Percentiles rank a stretch among this genome's conserved stretches.
Conservation (phyloP, 768 basidiomycete genomes). For the Roridomyces roridus region DNA sequence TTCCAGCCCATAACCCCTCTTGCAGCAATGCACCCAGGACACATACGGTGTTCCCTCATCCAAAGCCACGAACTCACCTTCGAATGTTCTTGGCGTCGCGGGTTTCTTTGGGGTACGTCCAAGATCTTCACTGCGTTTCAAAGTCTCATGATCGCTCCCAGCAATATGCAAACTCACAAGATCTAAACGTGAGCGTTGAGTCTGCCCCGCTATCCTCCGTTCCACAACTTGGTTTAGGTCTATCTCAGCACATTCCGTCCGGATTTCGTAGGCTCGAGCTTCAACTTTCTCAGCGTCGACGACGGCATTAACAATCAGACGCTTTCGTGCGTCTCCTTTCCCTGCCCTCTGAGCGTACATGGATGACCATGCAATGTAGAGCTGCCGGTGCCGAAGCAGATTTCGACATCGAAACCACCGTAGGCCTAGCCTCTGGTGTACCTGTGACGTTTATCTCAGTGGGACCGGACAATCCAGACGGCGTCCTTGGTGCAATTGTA, state of each 20-base stretch:
- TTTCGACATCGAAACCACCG: no score
- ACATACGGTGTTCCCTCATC: conserved; percentile 4
- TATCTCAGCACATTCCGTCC: no score
- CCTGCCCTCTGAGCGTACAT: conserved; percentile 11
- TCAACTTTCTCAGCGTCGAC: no score
- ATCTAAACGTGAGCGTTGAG: background rate
- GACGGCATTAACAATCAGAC: conserved; percentile 31
- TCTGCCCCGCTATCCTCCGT: background rate
- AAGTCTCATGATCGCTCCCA: background rate
- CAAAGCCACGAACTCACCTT: background rate
- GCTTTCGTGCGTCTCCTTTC: conserved; percentile 33
- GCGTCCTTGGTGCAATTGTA: no score
- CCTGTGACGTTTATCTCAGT: conserved; percentile 43
- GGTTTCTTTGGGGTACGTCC: no score
- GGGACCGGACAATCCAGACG: no score
- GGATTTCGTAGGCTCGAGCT: conserved; percentile 16
- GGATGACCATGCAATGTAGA: background rate
- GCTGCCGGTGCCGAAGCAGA: conserved; percentile 20
- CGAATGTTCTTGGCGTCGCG: no score
- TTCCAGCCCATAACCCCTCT: background rate
- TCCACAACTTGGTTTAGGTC: no score
- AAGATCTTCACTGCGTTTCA: conserved; percentile 22
- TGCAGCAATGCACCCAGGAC: conserved; percentile 1
- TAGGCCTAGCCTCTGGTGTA: conserved; percentile 41
- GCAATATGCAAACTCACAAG: conserved; percentile 10